Base-by-base conservation (phyloP, 2,329 filamentous ascomycete genomes). In the Orbilia blumenaviensis region DNA sequence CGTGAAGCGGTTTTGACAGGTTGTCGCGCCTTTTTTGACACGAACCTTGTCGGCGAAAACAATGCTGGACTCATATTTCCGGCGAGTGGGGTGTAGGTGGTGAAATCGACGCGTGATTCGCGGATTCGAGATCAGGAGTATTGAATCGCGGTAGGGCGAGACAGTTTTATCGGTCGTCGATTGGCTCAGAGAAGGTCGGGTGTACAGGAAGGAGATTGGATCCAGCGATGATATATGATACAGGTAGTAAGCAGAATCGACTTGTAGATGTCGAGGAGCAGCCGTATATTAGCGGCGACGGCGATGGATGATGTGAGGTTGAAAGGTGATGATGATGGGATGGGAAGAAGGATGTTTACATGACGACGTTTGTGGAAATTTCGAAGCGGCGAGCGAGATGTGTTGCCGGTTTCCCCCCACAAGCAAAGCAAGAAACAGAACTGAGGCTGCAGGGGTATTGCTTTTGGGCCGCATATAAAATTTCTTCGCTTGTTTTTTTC, bases 311-410 rank as follows among this genome's bases (percentile, higher is more conserved):
- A 27, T 32, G 38, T 69, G 25, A 23, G 8, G 52, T 18, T 16
- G 16, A 23, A 44, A 21, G 54, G 25, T 29, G 60, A 60, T 48
- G 62, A 34, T 38, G 63, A 56, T 73, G 63, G 41, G 41, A 67
- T 41, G 38, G 29, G 62, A 56, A 29, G 63, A 48, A 50, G 56
- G 58, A 58, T 66, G 64, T 68, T 76, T 69, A 68, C 58, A 81
- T 89, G 85, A 82, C 92, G 94, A 79, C 85, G 85, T 73, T 89
- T 86, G 52, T 56, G 68, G 91, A 86, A 2, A 96, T 86, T 60
- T 89, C 87, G 79, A 92, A 86, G 64, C 38, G 58, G 52, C 42
- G 34, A 54, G 60, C 34, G 68, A 46, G 48, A 52, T 66, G 73
- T 66, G 73, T 77, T 75, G 74, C 73, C 2, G 36, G 73, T 77